Base-by-base conservation (phyloP, 768 basidiomycete genomes). In the Naganishia onofrii region DNA sequence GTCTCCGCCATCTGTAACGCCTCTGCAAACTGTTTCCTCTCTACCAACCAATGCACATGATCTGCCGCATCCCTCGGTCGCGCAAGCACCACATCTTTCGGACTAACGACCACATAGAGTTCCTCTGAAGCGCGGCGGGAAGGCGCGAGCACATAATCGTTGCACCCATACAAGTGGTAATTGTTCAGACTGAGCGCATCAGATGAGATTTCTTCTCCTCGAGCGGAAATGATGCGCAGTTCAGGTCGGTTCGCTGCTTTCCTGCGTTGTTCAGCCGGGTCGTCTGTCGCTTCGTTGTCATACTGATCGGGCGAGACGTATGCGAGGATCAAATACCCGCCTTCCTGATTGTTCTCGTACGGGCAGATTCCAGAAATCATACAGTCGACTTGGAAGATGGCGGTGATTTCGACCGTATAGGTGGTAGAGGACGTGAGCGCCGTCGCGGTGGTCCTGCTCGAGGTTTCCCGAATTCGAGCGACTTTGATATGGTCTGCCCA, bases 401-500 rank as follows among this genome's bases (percentile, higher is more conserved):
- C 90, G 0, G 91, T 92, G 73, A 97, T 90, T 76, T 97, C 95
- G 65, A 92, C 91, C 81, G 0, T 84, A 78, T 2, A 84, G 76
- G 5, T 85, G 79, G n/a, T 84, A 5, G 65, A 68, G 21, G 46
- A 32, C 5, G 76, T 74, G 0, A 78, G 66, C 6, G 38, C 54
- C 15, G 48, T 57, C 7, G 68, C 34, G 6, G 46, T 32, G 15
- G 3, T 66, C 52, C 65, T 38, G 4, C 71, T 69, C 29, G 79
- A 76, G 63, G 76, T 76, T 48, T 72, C 53, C 10, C 74, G 77
- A 48, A 76, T 74, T 15, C 90, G 87, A 7, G 90, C 92, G 29
- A 97, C 88, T 78, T 92, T 95, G 84, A 98, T 90, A 65, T 88
- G 85, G 80, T 94, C 90, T 12, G 93, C 93, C 96, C 94, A 98